Evolutionary conservation across 441 rosid genomes (phyloP).

Genomic region (Gossypium trilobum): DNA sequence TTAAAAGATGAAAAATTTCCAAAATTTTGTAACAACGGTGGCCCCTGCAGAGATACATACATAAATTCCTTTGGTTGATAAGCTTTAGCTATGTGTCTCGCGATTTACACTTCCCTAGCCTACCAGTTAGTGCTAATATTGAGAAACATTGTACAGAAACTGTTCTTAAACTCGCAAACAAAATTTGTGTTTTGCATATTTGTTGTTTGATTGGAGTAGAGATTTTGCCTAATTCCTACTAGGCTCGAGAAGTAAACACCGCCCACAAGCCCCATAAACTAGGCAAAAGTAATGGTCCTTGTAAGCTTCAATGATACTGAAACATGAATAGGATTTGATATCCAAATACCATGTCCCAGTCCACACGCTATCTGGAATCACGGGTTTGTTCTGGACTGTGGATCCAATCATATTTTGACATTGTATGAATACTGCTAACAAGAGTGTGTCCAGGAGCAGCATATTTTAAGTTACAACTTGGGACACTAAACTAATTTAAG

Average conservation of each 20-base stretch:
- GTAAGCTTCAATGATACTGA: not conserved
- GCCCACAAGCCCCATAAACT: not conserved
- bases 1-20: too few species aligned
- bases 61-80: too few species aligned
- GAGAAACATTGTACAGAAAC: not conserved
- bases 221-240: not conserved
- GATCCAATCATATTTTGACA: not conserved
- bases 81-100: too few species aligned
- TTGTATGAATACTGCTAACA: not conserved
- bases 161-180: not conserved
- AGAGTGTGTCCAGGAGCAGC: not conserved
- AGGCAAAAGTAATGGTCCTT: not conserved
- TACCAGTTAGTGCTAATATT: not conserved
- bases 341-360: not conserved
- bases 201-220: not conserved
- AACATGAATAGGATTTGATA: not conserved
- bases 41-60: too few species aligned
- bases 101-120: too few species aligned
- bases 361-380: constrained; percentile 5
- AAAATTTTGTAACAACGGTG: too few species aligned
- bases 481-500: not conserved
- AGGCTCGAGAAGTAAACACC: not conserved
- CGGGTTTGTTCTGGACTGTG: not conserved
- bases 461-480: not conserved
- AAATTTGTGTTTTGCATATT: not conserved